A percentile compares a stretch with the other conserved stretches of the same genome.
Evolutionary conservation across 352 stramenopile species (phyloP).

Genomic region (Albugo candida): DNA sequence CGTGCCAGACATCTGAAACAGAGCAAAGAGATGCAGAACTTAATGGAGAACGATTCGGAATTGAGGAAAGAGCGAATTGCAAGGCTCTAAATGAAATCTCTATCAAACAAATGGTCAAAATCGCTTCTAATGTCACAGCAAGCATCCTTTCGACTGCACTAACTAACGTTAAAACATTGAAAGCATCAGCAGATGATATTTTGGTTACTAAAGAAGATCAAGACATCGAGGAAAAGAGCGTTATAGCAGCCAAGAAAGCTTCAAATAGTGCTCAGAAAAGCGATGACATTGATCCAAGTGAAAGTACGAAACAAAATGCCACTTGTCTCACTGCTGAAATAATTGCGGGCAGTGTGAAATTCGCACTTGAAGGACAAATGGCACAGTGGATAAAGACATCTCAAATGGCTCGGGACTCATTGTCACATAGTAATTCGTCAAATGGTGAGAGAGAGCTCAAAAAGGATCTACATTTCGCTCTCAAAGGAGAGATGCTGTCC

Average conservation of each 20-base stretch:
- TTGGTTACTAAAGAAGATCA: no score
- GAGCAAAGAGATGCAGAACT: neutral
- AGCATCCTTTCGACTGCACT: no score
- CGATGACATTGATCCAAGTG: no score
- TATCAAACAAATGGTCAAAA: neutral
- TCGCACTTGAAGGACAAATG: slow-evolving; percentile 20
- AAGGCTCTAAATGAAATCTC: neutral
- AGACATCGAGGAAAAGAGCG: no score
- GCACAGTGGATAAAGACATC: slow-evolving; percentile 5
- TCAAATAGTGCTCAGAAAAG: no score
- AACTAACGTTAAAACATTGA: no score
- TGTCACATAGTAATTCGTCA: slow-evolving; percentile 2
- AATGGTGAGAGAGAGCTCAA: slow-evolving; percentile 35
- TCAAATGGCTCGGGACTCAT: neutral
- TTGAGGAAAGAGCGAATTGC: neutral
- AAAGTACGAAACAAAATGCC: no score
- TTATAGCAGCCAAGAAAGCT: no score
- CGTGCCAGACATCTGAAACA: neutral
- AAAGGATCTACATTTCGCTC: slow-evolving; percentile 31
- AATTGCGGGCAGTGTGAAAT: slow-evolving; percentile 20
- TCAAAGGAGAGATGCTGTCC: no score
- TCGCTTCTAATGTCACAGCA: neutral
- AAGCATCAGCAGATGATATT: no score
- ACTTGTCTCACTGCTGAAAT: slow-evolving; percentile 9
- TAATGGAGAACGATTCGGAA: neutral